These are phyloP conservation scores for Microascus cirrosus DNA, from an alignment of 2,329 filamentous ascomycete genomes.

Conservation along the genomic window DNA sequence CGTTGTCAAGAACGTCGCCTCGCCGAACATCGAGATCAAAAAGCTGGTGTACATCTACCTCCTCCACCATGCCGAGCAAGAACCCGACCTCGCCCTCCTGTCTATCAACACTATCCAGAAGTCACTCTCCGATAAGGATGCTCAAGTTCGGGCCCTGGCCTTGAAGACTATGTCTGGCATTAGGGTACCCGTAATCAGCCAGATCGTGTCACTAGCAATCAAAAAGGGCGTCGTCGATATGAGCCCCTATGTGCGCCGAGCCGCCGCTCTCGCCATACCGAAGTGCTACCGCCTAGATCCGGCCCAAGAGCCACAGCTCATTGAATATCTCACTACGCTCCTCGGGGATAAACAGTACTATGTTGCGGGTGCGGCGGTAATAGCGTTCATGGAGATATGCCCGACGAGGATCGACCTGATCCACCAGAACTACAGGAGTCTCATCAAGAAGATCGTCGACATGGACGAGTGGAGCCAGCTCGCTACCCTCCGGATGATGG, in stretches of 20 bases:
- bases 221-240: conserved; percentile 90
- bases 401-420: conserved; percentile 80
- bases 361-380: conserved; percentile 87
- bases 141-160: conserved; percentile 82
- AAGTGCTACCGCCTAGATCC: conserved; percentile 93
- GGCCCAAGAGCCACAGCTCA: conserved; percentile 68
- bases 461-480: conserved; percentile 99
- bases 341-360: conserved; percentile 91
- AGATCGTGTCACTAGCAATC: conserved; percentile 92
- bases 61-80: conserved; percentile 89
- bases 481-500: conserved; percentile 70
- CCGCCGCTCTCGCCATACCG: conserved; percentile 84
- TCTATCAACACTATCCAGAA: conserved; percentile 99
- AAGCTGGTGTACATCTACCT: conserved; percentile 99
- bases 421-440: conserved; percentile 74
- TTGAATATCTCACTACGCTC: conserved; percentile 68
- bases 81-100: conserved; percentile 87
- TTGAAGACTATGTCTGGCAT: conserved; percentile 96
- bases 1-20: conserved; percentile 95
- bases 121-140: conserved; percentile 84
- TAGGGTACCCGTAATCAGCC: conserved; percentile 91
- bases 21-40: conserved; percentile 87
- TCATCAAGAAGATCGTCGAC: conserved; percentile 86
- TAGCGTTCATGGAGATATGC: conserved; percentile 80
- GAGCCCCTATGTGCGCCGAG: conserved; percentile 86